These are phyloP conservation scores for Carpinus viminea DNA, from an alignment of 306 rosid species.

Conservation along the genomic window DNA sequence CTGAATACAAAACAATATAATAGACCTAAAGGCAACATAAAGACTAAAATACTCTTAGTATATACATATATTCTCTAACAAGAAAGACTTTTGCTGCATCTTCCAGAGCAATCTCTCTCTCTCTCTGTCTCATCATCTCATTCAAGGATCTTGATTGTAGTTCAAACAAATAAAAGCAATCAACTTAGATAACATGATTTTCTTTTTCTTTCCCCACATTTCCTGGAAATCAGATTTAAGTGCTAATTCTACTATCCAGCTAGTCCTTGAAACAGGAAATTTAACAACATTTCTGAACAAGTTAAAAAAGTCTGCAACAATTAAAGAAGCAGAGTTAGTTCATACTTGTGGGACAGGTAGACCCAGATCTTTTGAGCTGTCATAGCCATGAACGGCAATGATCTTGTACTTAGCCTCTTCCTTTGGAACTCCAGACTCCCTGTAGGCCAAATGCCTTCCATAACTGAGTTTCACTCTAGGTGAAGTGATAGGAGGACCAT, in stretches of 20 bases:
- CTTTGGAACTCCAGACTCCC: constrained; percentile 66
- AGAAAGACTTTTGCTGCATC: neutral
- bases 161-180: neutral
- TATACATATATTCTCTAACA: neutral
- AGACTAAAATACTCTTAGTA: neutral
- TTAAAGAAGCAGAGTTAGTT: constrained; percentile 7
- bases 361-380: constrained; percentile 48
- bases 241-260: neutral
- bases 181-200: neutral
- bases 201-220: neutral
- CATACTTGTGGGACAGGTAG: constrained; percentile 63
- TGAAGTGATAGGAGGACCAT: constrained; percentile 67
- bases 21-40: too few relatives aligned
- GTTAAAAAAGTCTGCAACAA: neutral
- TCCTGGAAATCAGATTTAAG: neutral
- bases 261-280: neutral
- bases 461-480: constrained; percentile 66
- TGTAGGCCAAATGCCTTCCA: constrained; percentile 81
- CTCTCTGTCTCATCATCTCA: neutral
- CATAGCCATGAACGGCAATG: constrained; percentile 63
- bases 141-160: neutral
- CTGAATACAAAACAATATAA: too few relatives aligned
- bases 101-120: neutral
- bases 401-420: constrained; percentile 68
- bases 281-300: neutral